Evolutionary conservation across 257 asterid genomes (phyloP), one percentile per base, ranked within the genome.

Genomic region (Parsonsia alboflavescens): DNA sequence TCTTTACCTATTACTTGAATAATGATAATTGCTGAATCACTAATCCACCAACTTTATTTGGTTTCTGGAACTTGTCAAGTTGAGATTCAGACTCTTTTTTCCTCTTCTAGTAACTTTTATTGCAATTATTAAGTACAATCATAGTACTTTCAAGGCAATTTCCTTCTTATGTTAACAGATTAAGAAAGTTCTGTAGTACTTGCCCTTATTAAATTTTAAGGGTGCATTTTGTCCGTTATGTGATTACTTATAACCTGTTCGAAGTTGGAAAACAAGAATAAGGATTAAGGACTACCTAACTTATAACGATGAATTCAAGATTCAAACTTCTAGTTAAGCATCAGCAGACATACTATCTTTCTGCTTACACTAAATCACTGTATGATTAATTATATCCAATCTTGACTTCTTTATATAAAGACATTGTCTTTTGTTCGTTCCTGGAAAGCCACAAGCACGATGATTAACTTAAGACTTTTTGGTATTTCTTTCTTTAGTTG

Each of bases 91-190:
- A 30, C 24, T 30, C 49, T 41, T 50, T 71, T 62, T 19, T 53
- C 66, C 53, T 0, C 64, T 52, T 52, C 26, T 52, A 62, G 74
- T 71, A 71, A 50, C 22, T 62, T 30, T 17, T 33, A 62, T 52
- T 16, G 5, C 68, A 0, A 22, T 28, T 41, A 26, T 28, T 33
- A 28, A 28, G 67, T 28, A 22, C n/a, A 62, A 33, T 30, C 68
- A 62, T 30, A n/a, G 13, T 5, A 62, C 11, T 62, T 15, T 19
- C 45, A 28, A 61, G 19, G 44, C 21, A 61, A 26, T 26, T 61
- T 61, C 67, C 42, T 4, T 26, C 1, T 30, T 61, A 61, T 61
- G n/a, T 33, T 28, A 28, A 30, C 46, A 15, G 10, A 33, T 36
- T 33, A 63, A 30, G 42, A 28, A 28, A 61, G 6, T 28, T 13